phyloP scores from a whole-genome alignment of 2,329 filamentous ascomycete species.

The Sporothrix brasiliensis region DNA sequence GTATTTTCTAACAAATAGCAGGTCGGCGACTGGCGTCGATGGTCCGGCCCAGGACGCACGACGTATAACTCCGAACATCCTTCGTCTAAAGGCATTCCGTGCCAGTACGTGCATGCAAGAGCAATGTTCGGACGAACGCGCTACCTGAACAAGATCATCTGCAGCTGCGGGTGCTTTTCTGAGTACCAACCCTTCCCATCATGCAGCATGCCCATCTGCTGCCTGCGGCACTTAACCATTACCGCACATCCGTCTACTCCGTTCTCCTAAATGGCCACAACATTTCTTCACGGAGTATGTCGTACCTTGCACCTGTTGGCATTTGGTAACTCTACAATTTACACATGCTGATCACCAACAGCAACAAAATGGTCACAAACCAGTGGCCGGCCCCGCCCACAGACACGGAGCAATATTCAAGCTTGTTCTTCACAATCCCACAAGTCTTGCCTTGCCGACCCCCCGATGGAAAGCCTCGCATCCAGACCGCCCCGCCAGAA shows the following conservation, averaged over 20 bases:
- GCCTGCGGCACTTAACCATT: neutral
- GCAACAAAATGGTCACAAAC: neutral
- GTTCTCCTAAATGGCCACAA: neutral
- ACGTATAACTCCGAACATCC: neutral
- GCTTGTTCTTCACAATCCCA: neutral
- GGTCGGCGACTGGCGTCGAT: slow-evolving; percentile 8
- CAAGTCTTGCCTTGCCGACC: slow-evolving; percentile 3
- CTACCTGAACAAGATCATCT: neutral
- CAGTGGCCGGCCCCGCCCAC: neutral
- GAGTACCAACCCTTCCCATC: neutral
- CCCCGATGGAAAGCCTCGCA: neutral
- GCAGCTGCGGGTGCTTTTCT: neutral
- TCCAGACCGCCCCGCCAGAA: neutral
- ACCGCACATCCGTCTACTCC: neutral
- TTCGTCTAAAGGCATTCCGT: neutral
- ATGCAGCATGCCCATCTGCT: neutral
- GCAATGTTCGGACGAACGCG: slow-evolving; percentile 12
- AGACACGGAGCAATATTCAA: neutral
- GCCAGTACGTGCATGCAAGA: slow-evolving; percentile 6
- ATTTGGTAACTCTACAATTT: neutral
- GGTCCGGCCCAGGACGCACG: neutral
- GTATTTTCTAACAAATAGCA: neutral
- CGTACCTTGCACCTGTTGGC: neutral
- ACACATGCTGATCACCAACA: neutral
- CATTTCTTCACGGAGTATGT: neutral